These are phyloP conservation scores for Botrytis fabae DNA, from an alignment of 2,329 filamentous ascomycete genomes.

Conservation along the genomic window DNA sequence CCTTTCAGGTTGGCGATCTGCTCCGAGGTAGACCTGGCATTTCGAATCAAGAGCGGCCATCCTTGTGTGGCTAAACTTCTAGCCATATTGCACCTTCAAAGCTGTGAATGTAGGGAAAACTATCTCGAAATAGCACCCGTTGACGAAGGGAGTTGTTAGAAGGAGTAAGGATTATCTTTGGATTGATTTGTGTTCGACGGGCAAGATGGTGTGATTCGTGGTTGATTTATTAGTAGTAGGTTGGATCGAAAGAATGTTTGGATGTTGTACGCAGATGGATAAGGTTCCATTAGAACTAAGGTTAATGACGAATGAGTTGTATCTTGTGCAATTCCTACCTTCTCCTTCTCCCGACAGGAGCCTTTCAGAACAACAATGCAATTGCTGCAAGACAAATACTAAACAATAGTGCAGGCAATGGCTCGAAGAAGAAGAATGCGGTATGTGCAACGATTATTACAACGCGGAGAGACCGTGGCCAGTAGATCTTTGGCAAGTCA, in stretches of 20 bases:
- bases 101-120: background rate
- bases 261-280: slow-evolving; percentile 6
- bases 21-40: slow-evolving; percentile 52
- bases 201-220: background rate
- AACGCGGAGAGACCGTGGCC: background rate
- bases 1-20: slow-evolving; percentile 63
- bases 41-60: slow-evolving; percentile 58
- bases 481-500: background rate
- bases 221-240: background rate
- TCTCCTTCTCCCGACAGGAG: background rate
- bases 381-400: background rate
- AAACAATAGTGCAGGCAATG: background rate
- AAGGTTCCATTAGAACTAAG: background rate
- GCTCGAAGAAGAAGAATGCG: background rate
- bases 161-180: background rate
- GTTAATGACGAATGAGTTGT: background rate
- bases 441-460: background rate
- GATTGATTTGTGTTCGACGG: background rate
- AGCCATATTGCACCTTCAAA: slow-evolving; percentile 17
- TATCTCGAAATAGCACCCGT: background rate
- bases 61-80: slow-evolving; percentile 21
- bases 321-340: background rate
- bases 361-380: background rate
- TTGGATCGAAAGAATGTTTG: background rate
- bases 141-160: background rate